Evolutionary conservation across 768 basidiomycete genomes (phyloP), one percentile per base, ranked within the genome.

Genomic region (Hydnomerulius pinastri): DNA sequence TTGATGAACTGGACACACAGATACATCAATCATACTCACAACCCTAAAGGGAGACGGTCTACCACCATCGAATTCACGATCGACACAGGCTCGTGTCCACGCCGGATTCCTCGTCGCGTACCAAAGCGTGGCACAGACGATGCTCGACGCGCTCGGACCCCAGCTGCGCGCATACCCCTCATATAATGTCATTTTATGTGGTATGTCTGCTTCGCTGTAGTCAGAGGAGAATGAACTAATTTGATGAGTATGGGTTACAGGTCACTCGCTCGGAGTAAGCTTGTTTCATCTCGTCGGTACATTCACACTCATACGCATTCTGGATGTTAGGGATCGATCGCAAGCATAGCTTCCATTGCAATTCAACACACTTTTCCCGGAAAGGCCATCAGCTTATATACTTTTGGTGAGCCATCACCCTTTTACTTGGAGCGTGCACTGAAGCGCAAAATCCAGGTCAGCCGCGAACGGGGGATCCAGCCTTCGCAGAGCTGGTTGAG

Each of bases 381-480:
- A 29, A 55, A 36, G 48, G 43, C 47, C 18, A 46, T 65, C 27
- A 61, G 38, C 4, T 51, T 80, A 6, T 80, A 74, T 51, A 80
- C 78, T 0, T 79, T 69, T 58, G 79, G 79, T 73, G 42, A 54
- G 65, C 54, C n/a, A 2, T 27, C 12, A 24, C 17, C 2, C 37
- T 2, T 27, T 3, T 36, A 15, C 10, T 32, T 43, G 33, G 20
- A 41, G 27, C 8, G 25, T 4, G 1, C 35, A 33, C 32, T 46
- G 44, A 23, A 30, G 21, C 17, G n/a, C n/a, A 12, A n/a, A 2
- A 36, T 42, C 7, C 39, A 79, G 79, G 78, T 12, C 80, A 81
- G 61, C 80, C 79, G 12, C 67, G 80, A 23, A 73, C 72, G 9
- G 80, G 79, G 10, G 67, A 81, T 45, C 50, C 51, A 0, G 60